Percentiles rank a stretch among this genome's conserved stretches.
Evolutionary conservation across 2,329 filamentous ascomycete genomes (phyloP).

Genomic region (Trichoderma asperellum): DNA sequence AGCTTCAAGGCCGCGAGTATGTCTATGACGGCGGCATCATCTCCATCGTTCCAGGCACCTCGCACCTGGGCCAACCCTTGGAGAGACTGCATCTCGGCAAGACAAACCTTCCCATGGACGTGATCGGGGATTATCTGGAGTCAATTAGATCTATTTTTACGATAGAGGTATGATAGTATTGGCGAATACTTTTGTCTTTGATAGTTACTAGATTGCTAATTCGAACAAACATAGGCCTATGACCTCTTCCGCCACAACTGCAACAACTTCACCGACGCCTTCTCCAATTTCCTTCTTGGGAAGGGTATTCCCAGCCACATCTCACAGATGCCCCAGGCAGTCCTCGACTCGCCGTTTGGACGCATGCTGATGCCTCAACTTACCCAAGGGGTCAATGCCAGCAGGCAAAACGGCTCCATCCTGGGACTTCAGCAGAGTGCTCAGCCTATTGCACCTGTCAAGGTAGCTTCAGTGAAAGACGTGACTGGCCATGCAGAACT

Average conservation of each 20-base stretch:
- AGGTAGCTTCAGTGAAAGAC: constrained; percentile 55
- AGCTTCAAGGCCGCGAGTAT: constrained; percentile 84
- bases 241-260: constrained; percentile 92
- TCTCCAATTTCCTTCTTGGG: constrained; percentile 86
- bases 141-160: constrained; percentile 84
- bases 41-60: constrained; percentile 76
- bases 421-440: constrained; percentile 54
- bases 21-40: constrained; percentile 89
- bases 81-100: constrained; percentile 73
- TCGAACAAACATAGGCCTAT: constrained; percentile 63
- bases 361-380: constrained; percentile 81
- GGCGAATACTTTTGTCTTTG: background rate
- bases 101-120: constrained; percentile 77
- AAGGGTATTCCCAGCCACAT: constrained; percentile 89
- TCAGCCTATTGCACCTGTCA: constrained; percentile 31
- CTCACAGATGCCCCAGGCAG: constrained; percentile 78
- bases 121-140: constrained; percentile 85
- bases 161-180: constrained; percentile 59
- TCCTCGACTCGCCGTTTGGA: constrained; percentile 84
- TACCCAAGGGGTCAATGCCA: constrained; percentile 54
- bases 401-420: constrained; percentile 55
- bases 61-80: constrained; percentile 85
- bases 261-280: constrained; percentile 96
- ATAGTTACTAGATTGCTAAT: background rate
- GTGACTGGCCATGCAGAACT: constrained; percentile 53